phyloP scores from a whole-genome alignment of 768 basidiomycete species.

The Boletus subparvulus region DNA sequence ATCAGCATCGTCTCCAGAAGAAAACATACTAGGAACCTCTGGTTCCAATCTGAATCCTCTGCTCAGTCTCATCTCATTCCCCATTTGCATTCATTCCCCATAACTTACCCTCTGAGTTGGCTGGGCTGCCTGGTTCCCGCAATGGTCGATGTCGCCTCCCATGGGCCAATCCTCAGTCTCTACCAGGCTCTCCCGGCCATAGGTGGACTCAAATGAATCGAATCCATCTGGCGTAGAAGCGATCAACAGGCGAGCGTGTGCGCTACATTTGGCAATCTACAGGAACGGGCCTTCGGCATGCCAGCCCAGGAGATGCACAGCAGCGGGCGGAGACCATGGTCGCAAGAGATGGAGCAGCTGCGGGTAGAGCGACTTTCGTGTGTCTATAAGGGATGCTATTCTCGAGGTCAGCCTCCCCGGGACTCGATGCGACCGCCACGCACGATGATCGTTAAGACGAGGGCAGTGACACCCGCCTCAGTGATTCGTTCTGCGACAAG shows the following conservation, averaged over 20 bases:
- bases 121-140: too few relatives aligned
- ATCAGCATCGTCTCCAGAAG: too few relatives aligned
- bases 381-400: constrained; percentile 45
- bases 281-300: constrained; percentile 92
- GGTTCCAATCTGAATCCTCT: too few relatives aligned
- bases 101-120: too few relatives aligned
- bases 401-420: not conserved
- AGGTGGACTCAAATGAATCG: constrained; percentile 69
- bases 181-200: constrained; percentile 63
- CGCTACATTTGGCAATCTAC: constrained; percentile 75
- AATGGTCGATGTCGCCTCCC: constrained; percentile 29
- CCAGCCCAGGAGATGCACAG: constrained; percentile 82
- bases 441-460: constrained; percentile 73
- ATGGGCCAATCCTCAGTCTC: constrained; percentile 69
- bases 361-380: constrained; percentile 73
- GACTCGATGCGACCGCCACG: constrained; percentile 19
- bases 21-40: too few relatives aligned
- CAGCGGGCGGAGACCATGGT: constrained; percentile 60
- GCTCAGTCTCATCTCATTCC: too few relatives aligned
- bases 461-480: constrained; percentile 86
- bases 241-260: constrained; percentile 70
- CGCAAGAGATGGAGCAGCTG: constrained; percentile 65
- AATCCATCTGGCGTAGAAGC: constrained; percentile 61
- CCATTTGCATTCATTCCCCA: too few relatives aligned
- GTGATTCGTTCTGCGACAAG: constrained; percentile 72